Base-by-base conservation (phyloP, 441 rosid species). In the Aleurites moluccanus region DNA sequence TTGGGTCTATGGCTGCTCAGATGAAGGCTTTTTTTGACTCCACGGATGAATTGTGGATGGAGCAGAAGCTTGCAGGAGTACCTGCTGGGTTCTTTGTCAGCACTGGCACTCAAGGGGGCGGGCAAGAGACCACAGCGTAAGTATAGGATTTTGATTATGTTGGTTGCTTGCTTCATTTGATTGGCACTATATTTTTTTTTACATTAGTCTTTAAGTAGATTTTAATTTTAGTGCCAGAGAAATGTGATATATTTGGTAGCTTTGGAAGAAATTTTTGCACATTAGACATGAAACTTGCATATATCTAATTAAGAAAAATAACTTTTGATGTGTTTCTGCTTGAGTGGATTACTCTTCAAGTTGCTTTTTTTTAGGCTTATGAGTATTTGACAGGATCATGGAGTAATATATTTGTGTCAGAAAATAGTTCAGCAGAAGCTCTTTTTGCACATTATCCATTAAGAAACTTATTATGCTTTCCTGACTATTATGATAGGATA, bases 91-190 rank as follows among this genome's bases (percentile, higher is more conserved):
- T 91, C 78, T 93, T 93, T 74, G 95, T 91, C 4, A 90, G 98
- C 75, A 91, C 97, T 11, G 98, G 98, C 20, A 91, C 97, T 35
- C 98, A 93, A 74, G 98, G 98, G 7, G 97, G 98, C 72, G 98
- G 97, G 25, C 97, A 93, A 77, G 98, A 93, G 82, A 91, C 95
- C 33, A 93, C 98, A 10, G 92, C 93, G 98, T 93, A 87, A 88
- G 97, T 82, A 50, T 47, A 11, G 33, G 10, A 10, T 28, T 27
- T n/a, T 60, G 28, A 21, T 60, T 33, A 23, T 47, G 5, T 52
- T 28, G n/a, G 44, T 62, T 18, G 18, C 40, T 50, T 30, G 56
- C 2, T 30, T 62, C 42, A 6, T 45, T 45, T 45, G 50, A 16
- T 45, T 49, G 60, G 7, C 42, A 21, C n/a, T 56, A 21, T 9